Base-by-base conservation (phyloP, 1,139 yeast genomes). In the Kodamaea sp. region DNA sequence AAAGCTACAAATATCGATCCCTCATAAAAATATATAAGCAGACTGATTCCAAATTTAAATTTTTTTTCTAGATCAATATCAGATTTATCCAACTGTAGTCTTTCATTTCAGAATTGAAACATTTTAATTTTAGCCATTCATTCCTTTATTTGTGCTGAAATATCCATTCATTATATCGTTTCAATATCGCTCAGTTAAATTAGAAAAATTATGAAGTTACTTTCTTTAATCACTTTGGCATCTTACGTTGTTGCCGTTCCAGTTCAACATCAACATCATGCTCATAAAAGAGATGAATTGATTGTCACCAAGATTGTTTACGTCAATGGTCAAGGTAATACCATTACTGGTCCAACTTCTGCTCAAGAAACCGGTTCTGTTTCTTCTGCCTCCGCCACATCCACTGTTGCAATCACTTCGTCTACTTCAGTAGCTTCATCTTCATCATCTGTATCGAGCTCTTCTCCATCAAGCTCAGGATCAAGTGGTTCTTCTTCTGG, bases 21-120 rank as follows among this genome's bases (percentile, higher is more conserved):
- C 20, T 15, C 20, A 15, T 15, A n/a, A n/a, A n/a, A n/a, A n/a
- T n/a, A 15, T 15, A 15, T 15, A 15, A 15, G 20, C 20, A 15
- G 20, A 15, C 20, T 15, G 20, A 15, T 15, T 15, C 20, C 20
- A 15, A 15, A 15, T 15, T 15, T 15, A 15, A 3, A 3, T 15
- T 15, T 15, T 15, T 15, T 15, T 15, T 15, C 4, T 3, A 15
- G 20, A 15, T 15, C 20, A 15, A 15, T 15, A 15, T 15, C 20
- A 33, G 29, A 25, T 27, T 33, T 24, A 24, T 23, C 42, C 38
- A 53, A 55, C 61, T 54, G 52, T 51, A 44, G 60, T 55, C 61
- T 50, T 53, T 57, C 61, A 53, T 57, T 53, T 35, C 22, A 7
- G 25, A 32, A 28, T 12, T 27, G 29, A 26, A 29, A 35, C 35